Conservation (phyloP, 148 eudicot genomes). For the Amaranthus palmeri region DNA sequence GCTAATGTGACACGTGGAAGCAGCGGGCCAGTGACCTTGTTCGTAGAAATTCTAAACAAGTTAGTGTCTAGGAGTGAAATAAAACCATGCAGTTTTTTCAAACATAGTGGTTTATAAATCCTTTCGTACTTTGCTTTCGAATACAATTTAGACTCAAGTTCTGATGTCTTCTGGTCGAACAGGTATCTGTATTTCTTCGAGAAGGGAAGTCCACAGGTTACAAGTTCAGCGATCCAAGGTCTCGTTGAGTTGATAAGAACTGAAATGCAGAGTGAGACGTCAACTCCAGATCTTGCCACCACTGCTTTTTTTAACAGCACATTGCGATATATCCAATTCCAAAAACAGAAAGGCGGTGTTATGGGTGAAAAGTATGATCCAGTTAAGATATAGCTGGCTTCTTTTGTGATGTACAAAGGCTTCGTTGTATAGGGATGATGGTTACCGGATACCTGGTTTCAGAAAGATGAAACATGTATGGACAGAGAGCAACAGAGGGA, state of each 20-base stretch:
- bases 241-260: constrained; percentile 83
- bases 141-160: not conserved
- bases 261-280: constrained; percentile 71
- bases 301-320: constrained; percentile 80
- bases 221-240: constrained; percentile 65
- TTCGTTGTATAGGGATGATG: not conserved
- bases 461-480: not conserved
- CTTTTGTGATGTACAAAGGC: not conserved
- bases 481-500: not conserved
- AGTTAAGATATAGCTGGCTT: constrained; percentile 48
- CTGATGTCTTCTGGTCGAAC: constrained; percentile 13
- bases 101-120: not conserved
- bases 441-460: not conserved
- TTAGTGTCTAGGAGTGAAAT: constrained; percentile 31
- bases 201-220: constrained; percentile 80
- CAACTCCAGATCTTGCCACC: constrained; percentile 46
- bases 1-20: constrained; percentile 93
- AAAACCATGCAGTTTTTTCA: not conserved
- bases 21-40: constrained; percentile 88
- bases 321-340: constrained; percentile 84
- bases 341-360: constrained; percentile 92
- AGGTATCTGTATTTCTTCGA: constrained; percentile 93
- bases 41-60: constrained; percentile 97
- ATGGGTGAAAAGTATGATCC: constrained; percentile 81
- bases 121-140: not conserved